Conservation (phyloP, 371 early-diverging fungal species). For the Apophysomyces elegans region DNA sequence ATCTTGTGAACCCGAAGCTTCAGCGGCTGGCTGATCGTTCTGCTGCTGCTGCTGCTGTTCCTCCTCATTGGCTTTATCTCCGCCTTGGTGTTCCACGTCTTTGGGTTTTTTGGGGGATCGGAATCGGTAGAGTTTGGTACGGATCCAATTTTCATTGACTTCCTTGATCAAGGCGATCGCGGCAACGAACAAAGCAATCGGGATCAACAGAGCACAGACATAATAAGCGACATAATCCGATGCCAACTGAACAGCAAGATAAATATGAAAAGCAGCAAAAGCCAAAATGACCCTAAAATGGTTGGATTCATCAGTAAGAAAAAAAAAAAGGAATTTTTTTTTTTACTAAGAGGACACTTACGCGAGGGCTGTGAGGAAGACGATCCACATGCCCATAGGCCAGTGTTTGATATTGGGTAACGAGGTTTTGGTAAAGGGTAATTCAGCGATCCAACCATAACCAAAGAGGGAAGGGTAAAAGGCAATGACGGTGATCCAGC, state of each 20-base stretch:
- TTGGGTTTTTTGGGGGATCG: constrained; percentile 6
- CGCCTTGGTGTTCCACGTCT: constrained; percentile 3
- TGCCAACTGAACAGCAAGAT: constrained; percentile 42
- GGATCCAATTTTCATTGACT: constrained; percentile 43
- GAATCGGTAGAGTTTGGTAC: constrained; percentile 23
- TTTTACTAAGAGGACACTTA: constrained; percentile 17
- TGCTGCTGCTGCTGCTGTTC: constrained; percentile 18
- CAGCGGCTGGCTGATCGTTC: not conserved
- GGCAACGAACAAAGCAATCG: constrained; percentile 46
- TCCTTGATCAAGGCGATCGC: constrained; percentile 50
- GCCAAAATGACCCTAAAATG: constrained; percentile 50
- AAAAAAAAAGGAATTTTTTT: too few relatives aligned
- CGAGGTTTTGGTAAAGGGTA: constrained; percentile 74
- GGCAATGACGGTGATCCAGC: constrained; percentile 32
- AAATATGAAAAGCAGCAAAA: constrained; percentile 66
- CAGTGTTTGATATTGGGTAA: constrained; percentile 73
- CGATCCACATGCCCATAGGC: constrained; percentile 72
- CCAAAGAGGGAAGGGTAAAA: not conserved
- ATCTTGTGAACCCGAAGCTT: constrained; percentile 13
- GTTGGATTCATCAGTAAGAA: too few relatives aligned
- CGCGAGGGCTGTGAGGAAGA: constrained; percentile 62
- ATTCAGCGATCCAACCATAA: constrained; percentile 73
- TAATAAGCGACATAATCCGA: constrained; percentile 60
- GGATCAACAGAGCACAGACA: constrained; percentile 61
- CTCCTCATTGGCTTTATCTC: constrained; percentile 17